phyloP scores from a whole-genome alignment of 73 alveolate species.

The Paramecium sonneborni region DNA sequence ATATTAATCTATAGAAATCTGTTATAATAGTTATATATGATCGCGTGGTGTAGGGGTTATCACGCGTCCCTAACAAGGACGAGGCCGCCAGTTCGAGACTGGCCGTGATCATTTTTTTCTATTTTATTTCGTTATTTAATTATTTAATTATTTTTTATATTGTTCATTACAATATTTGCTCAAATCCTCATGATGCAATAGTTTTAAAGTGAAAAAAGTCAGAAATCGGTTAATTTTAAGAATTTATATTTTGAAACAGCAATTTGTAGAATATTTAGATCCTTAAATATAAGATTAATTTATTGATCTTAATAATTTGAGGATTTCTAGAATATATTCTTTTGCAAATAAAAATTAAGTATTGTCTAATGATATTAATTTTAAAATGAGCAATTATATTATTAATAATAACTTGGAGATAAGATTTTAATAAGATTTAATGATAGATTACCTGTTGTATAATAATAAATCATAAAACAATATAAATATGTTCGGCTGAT shows the following conservation, averaged over 20 bases:
- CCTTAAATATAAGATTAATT: not conserved
- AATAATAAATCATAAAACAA: not conserved
- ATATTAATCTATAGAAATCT: not conserved
- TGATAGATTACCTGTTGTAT: not conserved
- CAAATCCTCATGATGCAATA: conserved; percentile 41
- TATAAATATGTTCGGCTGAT: not conserved
- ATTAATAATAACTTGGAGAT: not conserved
- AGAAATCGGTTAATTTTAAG: conserved; percentile 36
- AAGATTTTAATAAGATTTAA: not conserved
- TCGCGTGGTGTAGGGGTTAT: conserved; percentile 66
- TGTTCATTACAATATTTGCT: not conserved
- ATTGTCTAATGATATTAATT: not conserved
- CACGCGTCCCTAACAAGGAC: conserved; percentile 67
- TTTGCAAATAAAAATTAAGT: not conserved
- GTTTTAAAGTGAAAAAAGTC: not conserved
- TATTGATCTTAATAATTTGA: not conserved
- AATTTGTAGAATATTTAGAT: not conserved
- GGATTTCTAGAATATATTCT: conserved; percentile 20
- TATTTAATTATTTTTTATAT: not conserved
- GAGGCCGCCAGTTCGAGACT: conserved; percentile 68
- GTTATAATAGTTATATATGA: not conserved
- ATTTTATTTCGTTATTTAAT: not conserved
- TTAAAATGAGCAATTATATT: not conserved
- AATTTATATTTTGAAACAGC: not conserved
- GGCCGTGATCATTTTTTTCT: conserved; percentile 58